Conservation (phyloP, 805 yeast genomes). For the Saturnispora zaruensis region DNA sequence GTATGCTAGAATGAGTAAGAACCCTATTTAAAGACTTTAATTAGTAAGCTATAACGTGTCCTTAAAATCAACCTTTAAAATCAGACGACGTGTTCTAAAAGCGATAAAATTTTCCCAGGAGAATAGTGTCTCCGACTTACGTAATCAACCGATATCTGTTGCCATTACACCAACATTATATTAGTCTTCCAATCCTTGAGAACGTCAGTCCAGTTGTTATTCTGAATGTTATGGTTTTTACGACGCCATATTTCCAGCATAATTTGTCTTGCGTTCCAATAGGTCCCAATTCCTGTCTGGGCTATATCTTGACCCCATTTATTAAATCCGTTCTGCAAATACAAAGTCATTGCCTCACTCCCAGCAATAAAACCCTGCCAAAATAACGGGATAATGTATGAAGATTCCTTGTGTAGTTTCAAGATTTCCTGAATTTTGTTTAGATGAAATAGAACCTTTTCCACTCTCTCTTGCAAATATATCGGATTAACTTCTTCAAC, state of each 20-base stretch:
- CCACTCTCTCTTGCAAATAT: conserved; percentile 54
- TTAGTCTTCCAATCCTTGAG: conserved; percentile 80
- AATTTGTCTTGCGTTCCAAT: conserved; percentile 79
- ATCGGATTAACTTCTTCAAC: conserved; percentile 47
- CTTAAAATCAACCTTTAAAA: not conserved
- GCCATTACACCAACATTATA: conserved; percentile 43
- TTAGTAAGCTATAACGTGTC: not conserved
- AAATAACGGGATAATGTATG: conserved; percentile 61
- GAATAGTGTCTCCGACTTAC: not conserved
- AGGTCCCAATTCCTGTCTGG: conserved; percentile 59
- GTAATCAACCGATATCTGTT: not conserved
- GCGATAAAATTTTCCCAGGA: not conserved
- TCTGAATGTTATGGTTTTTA: conserved; percentile 46
- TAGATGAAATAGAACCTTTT: conserved; percentile 52
- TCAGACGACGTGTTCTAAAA: not conserved
- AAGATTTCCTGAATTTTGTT: conserved; percentile 53
- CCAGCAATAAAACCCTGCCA: conserved; percentile 92
- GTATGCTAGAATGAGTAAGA: not conserved
- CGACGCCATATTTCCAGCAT: conserved; percentile 83
- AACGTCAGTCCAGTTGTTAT: conserved; percentile 72
- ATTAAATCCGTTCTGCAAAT: conserved; percentile 57
- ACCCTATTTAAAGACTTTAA: not conserved
- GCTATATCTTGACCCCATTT: conserved; percentile 65
- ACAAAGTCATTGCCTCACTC: conserved; percentile 56
- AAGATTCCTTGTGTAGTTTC: conserved; percentile 38